Percentiles rank a stretch among this genome's conserved stretches.
Conservation (phyloP, 306 rosid genomes). For the Oxytropis ochrocephala region DNA sequence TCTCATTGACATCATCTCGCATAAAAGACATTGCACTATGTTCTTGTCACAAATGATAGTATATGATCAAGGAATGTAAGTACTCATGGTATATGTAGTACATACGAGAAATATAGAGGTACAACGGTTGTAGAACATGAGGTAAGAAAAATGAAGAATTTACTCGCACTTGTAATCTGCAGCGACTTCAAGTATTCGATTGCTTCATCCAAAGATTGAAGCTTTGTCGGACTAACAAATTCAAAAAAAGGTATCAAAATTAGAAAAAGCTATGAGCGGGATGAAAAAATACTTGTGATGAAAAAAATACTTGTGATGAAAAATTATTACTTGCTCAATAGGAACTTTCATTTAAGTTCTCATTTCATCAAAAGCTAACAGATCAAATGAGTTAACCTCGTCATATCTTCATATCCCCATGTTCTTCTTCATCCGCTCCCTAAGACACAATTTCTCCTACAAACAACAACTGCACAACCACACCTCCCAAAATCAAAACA, state of each 20-base stretch:
- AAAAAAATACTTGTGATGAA: no score
- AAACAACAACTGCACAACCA: no score
- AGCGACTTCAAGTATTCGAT: constrained; percentile 81
- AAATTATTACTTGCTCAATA: no score
- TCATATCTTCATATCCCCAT: no score
- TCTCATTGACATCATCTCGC: constrained; percentile 96
- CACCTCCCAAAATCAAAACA: no score
- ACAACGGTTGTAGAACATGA: background rate
- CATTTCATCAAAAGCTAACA: no score
- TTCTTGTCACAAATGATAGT: constrained; percentile 16
- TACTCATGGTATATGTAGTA: background rate
- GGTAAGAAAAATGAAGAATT: background rate
- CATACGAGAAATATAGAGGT: background rate
- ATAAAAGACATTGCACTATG: constrained; percentile 12
- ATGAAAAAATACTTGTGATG: background rate
- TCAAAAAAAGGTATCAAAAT: background rate
- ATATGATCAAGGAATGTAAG: background rate
- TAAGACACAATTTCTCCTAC: no score
- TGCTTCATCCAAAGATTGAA: constrained; percentile 91
- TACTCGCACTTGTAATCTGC: constrained; percentile 85
- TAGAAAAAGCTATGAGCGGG: background rate
- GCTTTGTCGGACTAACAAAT: constrained; percentile 76
- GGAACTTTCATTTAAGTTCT: no score
- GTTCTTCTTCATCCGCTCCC: no score
- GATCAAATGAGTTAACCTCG: no score